These are phyloP conservation scores for Penicillium digitatum DNA, from an alignment of 2,329 filamentous ascomycete genomes.

Conservation along the genomic window DNA sequence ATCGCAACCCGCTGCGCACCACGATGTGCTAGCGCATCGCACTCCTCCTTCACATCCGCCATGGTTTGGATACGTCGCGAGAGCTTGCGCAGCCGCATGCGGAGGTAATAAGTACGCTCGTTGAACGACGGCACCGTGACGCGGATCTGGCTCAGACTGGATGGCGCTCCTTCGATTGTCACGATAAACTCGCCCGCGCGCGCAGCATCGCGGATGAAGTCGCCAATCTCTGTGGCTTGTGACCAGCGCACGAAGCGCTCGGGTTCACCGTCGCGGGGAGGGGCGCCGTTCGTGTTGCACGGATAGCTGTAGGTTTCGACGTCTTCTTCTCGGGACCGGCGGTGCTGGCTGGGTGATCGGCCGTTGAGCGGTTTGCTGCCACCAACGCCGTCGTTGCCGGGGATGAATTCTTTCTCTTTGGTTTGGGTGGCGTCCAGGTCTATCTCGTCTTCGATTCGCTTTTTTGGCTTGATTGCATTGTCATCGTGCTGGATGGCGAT, in stretches of 20 bases:
- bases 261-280: constrained; percentile 13
- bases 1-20: constrained; percentile 76
- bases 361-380: constrained; percentile 1
- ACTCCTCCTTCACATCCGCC: constrained; percentile 73
- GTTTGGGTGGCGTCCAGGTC: constrained; percentile 41
- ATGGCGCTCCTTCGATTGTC: constrained; percentile 66
- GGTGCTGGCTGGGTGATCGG: constrained; percentile 37
- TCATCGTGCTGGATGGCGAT: constrained; percentile 71
- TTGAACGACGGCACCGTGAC: constrained; percentile 83
- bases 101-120: constrained; percentile 85
- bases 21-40: constrained; percentile 71
- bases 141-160: constrained; percentile 62
- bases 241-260: constrained; percentile 80
- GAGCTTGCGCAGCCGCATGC: constrained; percentile 69
- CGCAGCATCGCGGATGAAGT: constrained; percentile 88
- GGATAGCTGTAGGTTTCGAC: constrained; percentile 69
- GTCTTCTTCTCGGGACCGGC: constrained; percentile 52
- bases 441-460: constrained; percentile 32
- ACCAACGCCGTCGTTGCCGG: constrained; percentile 6
- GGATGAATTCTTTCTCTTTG: constrained; percentile 1
- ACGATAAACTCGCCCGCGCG: constrained; percentile 80
- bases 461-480: constrained; percentile 48
- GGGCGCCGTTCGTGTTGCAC: constrained; percentile 44
- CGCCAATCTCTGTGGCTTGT: constrained; percentile 81
- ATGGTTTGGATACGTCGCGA: constrained; percentile 64